phyloP scores from a whole-genome alignment of 352 stramenopile species.

The Globisporangium echinulatum region DNA sequence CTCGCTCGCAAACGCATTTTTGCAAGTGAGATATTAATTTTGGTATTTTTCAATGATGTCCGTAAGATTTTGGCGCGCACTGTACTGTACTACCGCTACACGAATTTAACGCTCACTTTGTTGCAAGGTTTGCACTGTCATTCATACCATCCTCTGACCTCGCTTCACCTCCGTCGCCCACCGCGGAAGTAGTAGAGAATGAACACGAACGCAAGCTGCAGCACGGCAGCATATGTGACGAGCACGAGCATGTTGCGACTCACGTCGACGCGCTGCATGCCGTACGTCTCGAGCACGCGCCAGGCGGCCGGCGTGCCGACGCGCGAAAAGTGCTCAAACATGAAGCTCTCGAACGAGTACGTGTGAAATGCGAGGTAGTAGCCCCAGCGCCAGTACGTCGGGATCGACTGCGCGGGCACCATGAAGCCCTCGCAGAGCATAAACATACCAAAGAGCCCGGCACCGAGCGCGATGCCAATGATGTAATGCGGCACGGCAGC shows the following conservation, averaged over 20 bases:
- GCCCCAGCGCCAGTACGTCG: slow-evolving; percentile 70
- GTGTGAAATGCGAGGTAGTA: slow-evolving; percentile 88
- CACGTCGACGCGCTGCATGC: slow-evolving; percentile 16
- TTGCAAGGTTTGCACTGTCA: too few relatives aligned
- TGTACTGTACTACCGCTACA: too few relatives aligned
- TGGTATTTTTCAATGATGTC: too few relatives aligned
- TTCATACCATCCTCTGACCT: too few relatives aligned
- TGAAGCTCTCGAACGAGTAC: slow-evolving; percentile 82
- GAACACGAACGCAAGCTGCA: slow-evolving; percentile 13
- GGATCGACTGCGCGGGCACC: slow-evolving; percentile 55
- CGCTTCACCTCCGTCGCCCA: neutral
- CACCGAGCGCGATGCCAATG: slow-evolving; percentile 77
- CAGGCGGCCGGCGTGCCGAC: slow-evolving; percentile 10
- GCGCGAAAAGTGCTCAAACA: slow-evolving; percentile 71
- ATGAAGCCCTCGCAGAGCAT: slow-evolving; percentile 88
- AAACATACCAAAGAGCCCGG: slow-evolving; percentile 81
- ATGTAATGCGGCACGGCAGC: slow-evolving; percentile 81
- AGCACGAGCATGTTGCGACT: slow-evolving; percentile 12
- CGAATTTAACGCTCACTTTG: too few relatives aligned
- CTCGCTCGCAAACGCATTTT: too few relatives aligned
- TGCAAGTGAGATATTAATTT: too few relatives aligned
- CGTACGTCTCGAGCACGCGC: slow-evolving; percentile 13
- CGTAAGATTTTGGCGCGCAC: too few relatives aligned
- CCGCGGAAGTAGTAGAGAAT: slow-evolving; percentile 11
- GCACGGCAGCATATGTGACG: slow-evolving; percentile 7